Percentiles rank a stretch among this genome's conserved stretches.
phyloP scores from a whole-genome alignment of 352 stramenopile species.

The Hyaloperonospora arabidopsidis region DNA sequence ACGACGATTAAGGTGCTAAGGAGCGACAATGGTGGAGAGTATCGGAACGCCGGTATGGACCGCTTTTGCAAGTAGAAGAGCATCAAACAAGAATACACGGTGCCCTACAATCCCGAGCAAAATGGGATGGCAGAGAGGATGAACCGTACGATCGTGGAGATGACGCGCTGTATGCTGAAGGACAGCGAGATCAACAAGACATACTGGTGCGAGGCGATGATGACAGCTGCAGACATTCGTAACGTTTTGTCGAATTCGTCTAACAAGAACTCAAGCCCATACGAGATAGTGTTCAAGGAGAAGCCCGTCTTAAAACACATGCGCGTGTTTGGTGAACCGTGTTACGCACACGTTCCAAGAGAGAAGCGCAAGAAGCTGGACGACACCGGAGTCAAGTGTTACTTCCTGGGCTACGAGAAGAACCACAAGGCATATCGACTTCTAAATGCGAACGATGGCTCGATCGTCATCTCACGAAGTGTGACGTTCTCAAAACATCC shows the following conservation, averaged over 20 bases:
- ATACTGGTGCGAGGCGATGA: neutral
- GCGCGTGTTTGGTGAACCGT: neutral
- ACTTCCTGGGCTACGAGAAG: neutral
- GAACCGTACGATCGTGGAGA: too few species aligned
- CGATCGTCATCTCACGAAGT: neutral
- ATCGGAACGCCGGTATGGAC: neutral
- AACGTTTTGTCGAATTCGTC: too few species aligned
- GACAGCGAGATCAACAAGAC: neutral
- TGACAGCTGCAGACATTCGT: neutral
- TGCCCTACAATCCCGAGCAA: neutral
- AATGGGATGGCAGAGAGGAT: neutral
- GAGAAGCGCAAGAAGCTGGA: neutral
- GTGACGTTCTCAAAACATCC: neutral
- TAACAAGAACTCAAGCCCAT: neutral
- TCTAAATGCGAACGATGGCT: neutral
- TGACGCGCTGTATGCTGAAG: neutral
- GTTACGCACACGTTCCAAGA: neutral
- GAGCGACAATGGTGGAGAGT: constrained; percentile 1
- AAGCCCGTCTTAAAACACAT: neutral
- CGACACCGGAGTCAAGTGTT: too few species aligned
- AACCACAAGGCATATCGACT: neutral
- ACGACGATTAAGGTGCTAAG: neutral
- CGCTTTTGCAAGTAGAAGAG: neutral
- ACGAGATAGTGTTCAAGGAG: neutral
- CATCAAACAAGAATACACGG: neutral